Evolutionary conservation across 2,329 filamentous ascomycete genomes (phyloP), one percentile per base, ranked within the genome.

Genomic region (Calonectria pseudoreteaudii): DNA sequence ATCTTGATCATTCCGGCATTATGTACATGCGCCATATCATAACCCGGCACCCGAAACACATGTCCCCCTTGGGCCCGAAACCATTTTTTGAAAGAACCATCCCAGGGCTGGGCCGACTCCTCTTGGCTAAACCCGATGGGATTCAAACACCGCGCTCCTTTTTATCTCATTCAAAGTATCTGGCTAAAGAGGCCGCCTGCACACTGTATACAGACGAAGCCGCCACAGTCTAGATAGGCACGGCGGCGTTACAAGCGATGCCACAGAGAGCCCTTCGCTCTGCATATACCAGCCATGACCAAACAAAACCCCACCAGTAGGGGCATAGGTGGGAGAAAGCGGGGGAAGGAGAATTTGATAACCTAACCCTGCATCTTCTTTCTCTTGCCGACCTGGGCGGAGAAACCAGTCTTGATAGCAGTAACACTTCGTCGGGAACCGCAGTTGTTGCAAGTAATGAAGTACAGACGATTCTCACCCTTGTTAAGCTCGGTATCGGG

Each of bases 371-470:
- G 92, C 89, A 95, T 94, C 92, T 97, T 97, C 91, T 93, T 97
- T 91, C 97, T 94, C 94, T 98, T 98, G 86, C 97, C 97, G 86
- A 99, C 94, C 88, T 98, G 97, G 86, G 97, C 97, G 83, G 96
- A 97, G 95, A 99, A 99, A 95, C 97, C 97, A 75, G 95, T 98
- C 93, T 99, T 99, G 94, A 99, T 99, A 80, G 97, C 96, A 74
- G 95, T 95, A 85, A 98, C 96, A 83, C 93, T 95, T 85, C 96
- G 94, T 87, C 96, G 90, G 67, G 92, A 94, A 77, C 93, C 93
- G 82, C 94, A 95, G 73, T 93, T 94, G 84, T 87, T 98, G 92
- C 96, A 98, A 74, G 96, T 98, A 84, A 99, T 95, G 90, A 98
- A 99, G 90, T 98, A 98, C 78, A 99, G 90, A 89, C 97, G 94